phyloP scores from a whole-genome alignment of 257 asterid species.

The Misopates orontium region DNA sequence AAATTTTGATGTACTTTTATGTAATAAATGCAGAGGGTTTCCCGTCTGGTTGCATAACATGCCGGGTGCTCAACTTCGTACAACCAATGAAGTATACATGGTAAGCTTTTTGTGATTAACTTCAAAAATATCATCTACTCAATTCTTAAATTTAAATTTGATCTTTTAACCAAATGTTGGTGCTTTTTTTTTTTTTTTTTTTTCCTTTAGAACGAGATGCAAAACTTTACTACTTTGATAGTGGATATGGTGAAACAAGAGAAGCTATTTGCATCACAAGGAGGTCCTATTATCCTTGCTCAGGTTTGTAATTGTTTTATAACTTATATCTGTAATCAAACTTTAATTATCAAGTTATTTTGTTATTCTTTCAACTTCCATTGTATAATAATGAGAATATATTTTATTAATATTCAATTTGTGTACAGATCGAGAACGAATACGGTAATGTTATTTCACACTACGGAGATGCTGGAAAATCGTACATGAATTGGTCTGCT shows the following conservation, averaged over 20 bases:
- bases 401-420: too few species aligned
- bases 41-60: too few species aligned
- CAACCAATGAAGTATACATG: too few species aligned
- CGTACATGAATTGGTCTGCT: conserved; percentile 50
- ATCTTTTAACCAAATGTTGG: too few species aligned
- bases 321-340: too few species aligned
- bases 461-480: conserved; percentile 49
- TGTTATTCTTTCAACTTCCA: neutral
- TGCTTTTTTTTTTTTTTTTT: neutral
- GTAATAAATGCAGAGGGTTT: too few species aligned
- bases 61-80: too few species aligned
- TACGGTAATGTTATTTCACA: conserved; percentile 41
- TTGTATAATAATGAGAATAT: too few species aligned
- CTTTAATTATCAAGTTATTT: neutral
- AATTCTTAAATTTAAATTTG: too few species aligned
- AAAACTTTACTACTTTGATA: conserved; percentile 47
- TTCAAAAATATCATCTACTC: too few species aligned
- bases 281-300: conserved; percentile 58
- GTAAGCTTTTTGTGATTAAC: too few species aligned
- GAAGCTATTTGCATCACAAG: conserved; percentile 57
- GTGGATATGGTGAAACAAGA: conserved; percentile 49
- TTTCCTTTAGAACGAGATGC: conserved; percentile 45
- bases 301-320: conserved; percentile 15
- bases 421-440: conserved; percentile 43
- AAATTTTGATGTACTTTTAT: too few species aligned